Evolutionary conservation across 1,284 basidiomycete genomes (phyloP).

Genomic region (Violaceomyces palustris): DNA sequence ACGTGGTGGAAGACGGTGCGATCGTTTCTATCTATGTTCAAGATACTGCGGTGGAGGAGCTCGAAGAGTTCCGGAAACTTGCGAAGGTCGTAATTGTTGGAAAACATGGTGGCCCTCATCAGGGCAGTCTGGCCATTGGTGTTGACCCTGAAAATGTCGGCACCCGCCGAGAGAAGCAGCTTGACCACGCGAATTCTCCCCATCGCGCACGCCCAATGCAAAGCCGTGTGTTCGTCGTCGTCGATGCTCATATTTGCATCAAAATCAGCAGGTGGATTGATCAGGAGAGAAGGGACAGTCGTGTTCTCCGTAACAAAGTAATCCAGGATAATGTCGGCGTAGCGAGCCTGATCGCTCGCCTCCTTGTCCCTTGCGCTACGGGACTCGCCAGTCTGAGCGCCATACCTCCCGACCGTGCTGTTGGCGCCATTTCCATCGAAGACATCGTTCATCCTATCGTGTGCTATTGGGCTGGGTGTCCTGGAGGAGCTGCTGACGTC

Average conservation of each 20-base stretch:
- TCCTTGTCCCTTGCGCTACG: no score
- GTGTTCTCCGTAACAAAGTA: constrained; percentile 98
- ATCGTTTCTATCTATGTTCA: constrained; percentile 98
- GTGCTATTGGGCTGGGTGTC: constrained; percentile 69
- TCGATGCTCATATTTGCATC: constrained; percentile 96
- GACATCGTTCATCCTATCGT: constrained; percentile 28
- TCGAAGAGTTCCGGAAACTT: constrained; percentile 99
- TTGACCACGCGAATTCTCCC: constrained; percentile 95
- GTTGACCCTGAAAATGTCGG: constrained; percentile 96
- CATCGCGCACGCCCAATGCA: constrained; percentile 99
- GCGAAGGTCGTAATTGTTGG: constrained; percentile 98
- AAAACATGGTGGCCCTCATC: constrained; percentile 99
- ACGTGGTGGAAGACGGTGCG: constrained; percentile 98
- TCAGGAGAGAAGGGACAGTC: constrained; percentile 81
- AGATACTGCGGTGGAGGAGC: constrained; percentile 87
- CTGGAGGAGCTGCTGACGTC: constrained; percentile 78
- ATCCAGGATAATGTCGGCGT: constrained; percentile 93
- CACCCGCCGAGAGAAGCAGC: constrained; percentile 84
- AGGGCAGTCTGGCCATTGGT: constrained; percentile 92
- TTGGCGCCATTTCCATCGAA: constrained; percentile 11
- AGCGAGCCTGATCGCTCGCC: constrained; percentile 54
- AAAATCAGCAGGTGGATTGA: constrained; percentile 83
- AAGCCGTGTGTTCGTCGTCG: constrained; percentile 92
- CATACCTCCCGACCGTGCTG: constrained; percentile 10
- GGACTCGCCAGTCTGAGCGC: no score